Conservation (phyloP, 2,329 filamentous ascomycete genomes). For the Balansia obtecta region DNA sequence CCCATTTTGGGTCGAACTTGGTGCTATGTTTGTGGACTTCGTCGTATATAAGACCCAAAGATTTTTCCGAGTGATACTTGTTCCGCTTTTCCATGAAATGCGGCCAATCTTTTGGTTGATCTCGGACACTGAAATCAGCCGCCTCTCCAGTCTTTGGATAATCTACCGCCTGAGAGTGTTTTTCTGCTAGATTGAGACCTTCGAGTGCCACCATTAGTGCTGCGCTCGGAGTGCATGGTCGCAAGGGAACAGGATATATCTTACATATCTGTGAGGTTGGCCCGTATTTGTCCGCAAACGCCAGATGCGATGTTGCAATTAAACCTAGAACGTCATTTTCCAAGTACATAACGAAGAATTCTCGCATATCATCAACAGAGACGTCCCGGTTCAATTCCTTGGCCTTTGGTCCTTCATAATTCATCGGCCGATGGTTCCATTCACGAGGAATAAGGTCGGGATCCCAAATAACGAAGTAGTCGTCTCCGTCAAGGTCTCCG, state of each 20-base stretch:
- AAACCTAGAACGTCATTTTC: constrained; percentile 72
- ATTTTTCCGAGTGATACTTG: constrained; percentile 54
- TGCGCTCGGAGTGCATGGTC: neutral
- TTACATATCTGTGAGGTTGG: constrained; percentile 57
- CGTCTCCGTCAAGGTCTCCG: constrained; percentile 89
- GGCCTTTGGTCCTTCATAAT: constrained; percentile 51
- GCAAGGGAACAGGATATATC: constrained; percentile 9
- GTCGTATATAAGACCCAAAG: constrained; percentile 77
- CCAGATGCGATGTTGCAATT: constrained; percentile 76
- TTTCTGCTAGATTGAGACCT: constrained; percentile 57
- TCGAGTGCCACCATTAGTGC: neutral
- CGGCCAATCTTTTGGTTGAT: constrained; percentile 57
- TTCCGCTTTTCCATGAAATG: constrained; percentile 74
- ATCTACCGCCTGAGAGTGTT: constrained; percentile 89
- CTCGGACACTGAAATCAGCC: constrained; percentile 49
- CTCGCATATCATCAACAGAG: constrained; percentile 57
- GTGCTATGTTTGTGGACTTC: constrained; percentile 43
- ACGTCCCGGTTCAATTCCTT: constrained; percentile 48
- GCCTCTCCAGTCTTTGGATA: constrained; percentile 82
- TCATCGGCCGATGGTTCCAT: constrained; percentile 69
- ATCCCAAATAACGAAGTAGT: constrained; percentile 94
- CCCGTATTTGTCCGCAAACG: constrained; percentile 57
- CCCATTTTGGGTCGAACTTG: constrained; percentile 62
- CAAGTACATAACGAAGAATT: constrained; percentile 87
- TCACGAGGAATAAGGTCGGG: constrained; percentile 52